These are phyloP conservation scores for Tympanopsis confertula DNA, from an alignment of 2,329 filamentous ascomycete species.

Conservation along the genomic window DNA sequence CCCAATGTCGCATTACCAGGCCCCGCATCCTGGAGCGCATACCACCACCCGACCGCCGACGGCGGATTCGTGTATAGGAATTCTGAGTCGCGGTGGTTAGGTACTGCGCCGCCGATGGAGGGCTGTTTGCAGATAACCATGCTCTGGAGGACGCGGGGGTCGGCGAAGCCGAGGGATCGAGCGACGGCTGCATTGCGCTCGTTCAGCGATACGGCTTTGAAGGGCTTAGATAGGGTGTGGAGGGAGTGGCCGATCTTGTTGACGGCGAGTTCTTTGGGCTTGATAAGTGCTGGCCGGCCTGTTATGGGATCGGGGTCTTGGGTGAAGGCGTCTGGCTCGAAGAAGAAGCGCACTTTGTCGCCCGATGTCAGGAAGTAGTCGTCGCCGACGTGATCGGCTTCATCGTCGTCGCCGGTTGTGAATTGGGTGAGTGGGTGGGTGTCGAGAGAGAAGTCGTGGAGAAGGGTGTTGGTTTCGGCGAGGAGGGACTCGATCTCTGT, in stretches of 20 bases:
- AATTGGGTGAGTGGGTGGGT: conserved; percentile 61
- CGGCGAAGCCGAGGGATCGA: conserved; percentile 40
- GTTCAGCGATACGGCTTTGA: conserved; percentile 26
- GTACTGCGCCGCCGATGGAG: conserved; percentile 54
- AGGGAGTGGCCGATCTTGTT: conserved; percentile 46
- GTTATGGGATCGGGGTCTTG: neutral
- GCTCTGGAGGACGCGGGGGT: conserved; percentile 52
- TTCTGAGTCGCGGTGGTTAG: conserved; percentile 52
- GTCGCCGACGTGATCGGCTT: conserved; percentile 48
- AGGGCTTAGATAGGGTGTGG: conserved; percentile 31
- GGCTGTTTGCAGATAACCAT: conserved; percentile 66
- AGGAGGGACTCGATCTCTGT: conserved; percentile 39
- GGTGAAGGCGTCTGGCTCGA: conserved; percentile 39
- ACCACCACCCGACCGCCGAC: conserved; percentile 57
- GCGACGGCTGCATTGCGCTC: conserved; percentile 45
- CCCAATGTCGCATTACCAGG: conserved; percentile 50
- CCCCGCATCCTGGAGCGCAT: conserved; percentile 54
- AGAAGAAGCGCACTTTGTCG: conserved; percentile 59
- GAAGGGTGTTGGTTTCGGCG: conserved; percentile 41
- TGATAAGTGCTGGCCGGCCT: conserved; percentile 24
- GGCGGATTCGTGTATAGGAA: conserved; percentile 57
- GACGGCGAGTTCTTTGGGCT: conserved; percentile 50
- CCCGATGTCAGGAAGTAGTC: conserved; percentile 55
- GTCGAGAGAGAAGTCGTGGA: conserved; percentile 44
- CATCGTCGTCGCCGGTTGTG: conserved; percentile 45